Base-by-base conservation (phyloP, 352 stramenopile genomes). In the Phytopythium mirpurense region DNA sequence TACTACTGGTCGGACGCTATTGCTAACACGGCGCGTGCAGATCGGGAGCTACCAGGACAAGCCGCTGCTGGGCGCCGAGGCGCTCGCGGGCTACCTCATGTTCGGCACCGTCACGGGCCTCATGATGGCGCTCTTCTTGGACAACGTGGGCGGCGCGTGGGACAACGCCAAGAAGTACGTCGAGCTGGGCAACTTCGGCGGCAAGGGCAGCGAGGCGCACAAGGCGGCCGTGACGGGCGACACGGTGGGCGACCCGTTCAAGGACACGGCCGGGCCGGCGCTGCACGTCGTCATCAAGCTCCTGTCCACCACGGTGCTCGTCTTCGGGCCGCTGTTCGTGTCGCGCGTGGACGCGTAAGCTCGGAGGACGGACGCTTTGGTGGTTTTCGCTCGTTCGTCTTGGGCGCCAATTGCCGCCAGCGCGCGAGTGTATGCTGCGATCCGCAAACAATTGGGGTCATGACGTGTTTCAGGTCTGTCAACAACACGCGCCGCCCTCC, bases 131-230 rank as follows among this genome's bases (percentile, higher is more conserved):
- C 74, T 98, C n/a, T 98, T 98, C 76, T 87, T 98, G 51, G 89
- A 98, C 53, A 98, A 98, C 62, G 94, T 96, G 16, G 96, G 96
- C 37, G 96, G 96, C 40, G 96, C 96, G 4, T 99, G 96, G 96
- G 96, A 99, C 60, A 99, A 99, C 69, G 88, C 96, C 16, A 99
- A 99, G 68, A 99, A 99, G 70, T 98, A 98, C 61, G 95, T 99
- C 52, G 95, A 98, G 73, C 87, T 96, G 57, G 93, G 94, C 60
- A 95, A 93, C 63, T 94, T 88, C 59, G 90, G 89, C 18, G 94
- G 93, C 51, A 99, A 99, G 65, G 93, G 94, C 47, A 98, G 88
- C 50, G 93, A 98, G 44, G 92, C 89, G 8, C 96, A 99, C 77
- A 99, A 99, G 66, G 96, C 96, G 10, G 96, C 93, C 43, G 86